These are phyloP conservation scores for Podila verticillata DNA, from an alignment of 192 early-diverging fungal species.

Conservation along the genomic window DNA sequence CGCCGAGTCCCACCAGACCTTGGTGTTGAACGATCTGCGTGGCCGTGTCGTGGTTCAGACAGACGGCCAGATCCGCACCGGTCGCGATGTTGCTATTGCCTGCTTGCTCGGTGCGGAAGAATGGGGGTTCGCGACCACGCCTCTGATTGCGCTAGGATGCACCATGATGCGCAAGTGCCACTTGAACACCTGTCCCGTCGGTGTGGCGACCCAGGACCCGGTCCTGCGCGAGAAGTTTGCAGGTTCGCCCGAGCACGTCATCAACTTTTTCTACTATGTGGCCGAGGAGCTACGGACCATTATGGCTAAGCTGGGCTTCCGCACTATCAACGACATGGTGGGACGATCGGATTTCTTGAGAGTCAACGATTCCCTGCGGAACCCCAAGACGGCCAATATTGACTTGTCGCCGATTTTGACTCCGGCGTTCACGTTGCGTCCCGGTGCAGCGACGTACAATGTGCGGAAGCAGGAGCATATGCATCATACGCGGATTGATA, in stretches of 20 bases:
- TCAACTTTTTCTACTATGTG: slow-evolving; percentile 99
- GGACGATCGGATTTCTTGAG: slow-evolving; percentile 88
- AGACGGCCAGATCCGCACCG: slow-evolving; percentile 98
- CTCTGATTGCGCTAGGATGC: slow-evolving; percentile 97
- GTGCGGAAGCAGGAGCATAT: slow-evolving; percentile 89
- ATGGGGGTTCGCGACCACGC: slow-evolving; percentile 98
- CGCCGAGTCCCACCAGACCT: slow-evolving; percentile 99
- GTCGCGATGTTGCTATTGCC: slow-evolving; percentile 96
- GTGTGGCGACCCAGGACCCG: slow-evolving; percentile 97
- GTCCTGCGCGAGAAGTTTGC: slow-evolving; percentile 92
- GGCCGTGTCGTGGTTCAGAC: slow-evolving; percentile 97
- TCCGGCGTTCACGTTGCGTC: slow-evolving; percentile 87
- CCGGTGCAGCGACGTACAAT: slow-evolving; percentile 87
- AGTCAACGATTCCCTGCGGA: slow-evolving; percentile 78
- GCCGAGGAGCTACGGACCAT: slow-evolving; percentile 92
- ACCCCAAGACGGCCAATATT: slow-evolving; percentile 86
- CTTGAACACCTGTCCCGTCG: slow-evolving; percentile 96
- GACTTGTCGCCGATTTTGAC: slow-evolving; percentile 89
- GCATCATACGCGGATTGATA: slow-evolving; percentile 87
- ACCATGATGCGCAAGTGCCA: slow-evolving; percentile 95
- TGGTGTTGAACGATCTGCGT: slow-evolving; percentile 96
- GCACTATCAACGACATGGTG: slow-evolving; percentile 95
- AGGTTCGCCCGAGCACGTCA: slow-evolving; percentile 93
- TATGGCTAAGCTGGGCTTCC: slow-evolving; percentile 95
- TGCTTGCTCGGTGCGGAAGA: slow-evolving; percentile 98